These are phyloP conservation scores for Candida dendrica DNA, from an alignment of 805 yeast species.

Conservation along the genomic window DNA sequence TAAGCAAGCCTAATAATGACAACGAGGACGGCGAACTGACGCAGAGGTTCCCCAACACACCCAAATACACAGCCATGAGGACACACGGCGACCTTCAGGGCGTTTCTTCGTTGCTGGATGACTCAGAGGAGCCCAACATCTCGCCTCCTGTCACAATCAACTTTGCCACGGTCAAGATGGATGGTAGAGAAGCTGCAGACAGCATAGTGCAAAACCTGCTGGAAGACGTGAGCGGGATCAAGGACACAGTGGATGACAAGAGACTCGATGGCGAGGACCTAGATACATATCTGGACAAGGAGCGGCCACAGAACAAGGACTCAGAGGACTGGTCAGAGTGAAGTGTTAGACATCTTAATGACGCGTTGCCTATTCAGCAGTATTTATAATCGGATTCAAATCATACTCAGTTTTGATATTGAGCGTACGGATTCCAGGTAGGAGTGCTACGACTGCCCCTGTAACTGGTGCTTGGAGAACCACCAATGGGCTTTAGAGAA, in stretches of 20 bases:
- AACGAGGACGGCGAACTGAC: constrained; percentile 9
- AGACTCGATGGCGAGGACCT: constrained; percentile 10
- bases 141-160: constrained; percentile 20
- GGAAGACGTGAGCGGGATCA: constrained; percentile 18
- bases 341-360: no score
- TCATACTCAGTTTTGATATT: no score
- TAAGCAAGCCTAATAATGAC: neutral
- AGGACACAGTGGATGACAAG: constrained; percentile 9
- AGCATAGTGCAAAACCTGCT: constrained; percentile 18
- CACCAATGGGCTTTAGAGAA: no score
- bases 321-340: constrained; percentile 58
- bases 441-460: no score
- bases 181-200: constrained; percentile 17
- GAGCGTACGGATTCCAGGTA: no score
- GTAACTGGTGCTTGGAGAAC: no score
- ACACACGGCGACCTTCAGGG: constrained; percentile 12
- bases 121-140: constrained; percentile 17
- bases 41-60: constrained; percentile 41
- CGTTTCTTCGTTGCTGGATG: constrained; percentile 8
- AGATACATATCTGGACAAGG: constrained; percentile 16
- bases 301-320: constrained; percentile 8
- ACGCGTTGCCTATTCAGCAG: no score
- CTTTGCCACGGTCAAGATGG: constrained; percentile 9
- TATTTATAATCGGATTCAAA: no score
- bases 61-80: constrained; percentile 34